Evolutionary conservation across 495 filamentous ascomycete genomes (phyloP), one percentile per base, ranked within the genome.

Genomic region (Penicillium dipodomyicola): DNA sequence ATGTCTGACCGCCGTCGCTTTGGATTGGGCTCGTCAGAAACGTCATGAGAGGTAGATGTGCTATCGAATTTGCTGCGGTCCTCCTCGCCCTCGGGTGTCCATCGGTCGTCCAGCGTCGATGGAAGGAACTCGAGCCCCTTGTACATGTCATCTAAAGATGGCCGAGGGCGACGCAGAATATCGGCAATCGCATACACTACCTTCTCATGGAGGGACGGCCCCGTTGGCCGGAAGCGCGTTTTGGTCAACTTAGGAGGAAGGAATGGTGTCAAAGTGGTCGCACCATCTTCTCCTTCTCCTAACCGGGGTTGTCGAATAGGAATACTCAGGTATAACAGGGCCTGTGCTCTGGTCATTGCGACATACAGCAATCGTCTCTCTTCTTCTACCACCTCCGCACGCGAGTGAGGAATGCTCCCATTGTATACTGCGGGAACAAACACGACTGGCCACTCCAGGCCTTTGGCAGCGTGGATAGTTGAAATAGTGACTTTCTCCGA

Each of bases 391-490:
- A 97, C 92, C 46, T 99, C 95, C 11, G 92, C 84, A 58, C 94
- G 80, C n/a, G 87, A 88, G 72, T 99, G 95, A 2, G 95, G 95
- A 52, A 97, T 97, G 17, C 87, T 94, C 14, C 93, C 93, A 32
- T 94, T 84, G 67, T 96, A 97, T 25, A 88, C 86, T 1, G 88
- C 90, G 0, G 95, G 92, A 12, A 99, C 86, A 70, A 99, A 99
- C 0, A 99, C 90, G 10, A 97, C 83, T 2, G 95, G 95, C 95
- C 95, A 99, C 66, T 99, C 95, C 0, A 99, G 77, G 4, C 95
- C 93, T 68, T 99, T 99, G 1, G 95, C 92, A 0, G 93, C 91
- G 67, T 99, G 95, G 23, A 99, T 97, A 0, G 95, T 99, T 12
- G 91, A 96, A 15, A 99, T 90, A 2, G 92, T 97, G 14, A 97